Evolutionary conservation across 1,284 basidiomycete species (phyloP).

Genomic region (Wallemia ichthyophaga): DNA sequence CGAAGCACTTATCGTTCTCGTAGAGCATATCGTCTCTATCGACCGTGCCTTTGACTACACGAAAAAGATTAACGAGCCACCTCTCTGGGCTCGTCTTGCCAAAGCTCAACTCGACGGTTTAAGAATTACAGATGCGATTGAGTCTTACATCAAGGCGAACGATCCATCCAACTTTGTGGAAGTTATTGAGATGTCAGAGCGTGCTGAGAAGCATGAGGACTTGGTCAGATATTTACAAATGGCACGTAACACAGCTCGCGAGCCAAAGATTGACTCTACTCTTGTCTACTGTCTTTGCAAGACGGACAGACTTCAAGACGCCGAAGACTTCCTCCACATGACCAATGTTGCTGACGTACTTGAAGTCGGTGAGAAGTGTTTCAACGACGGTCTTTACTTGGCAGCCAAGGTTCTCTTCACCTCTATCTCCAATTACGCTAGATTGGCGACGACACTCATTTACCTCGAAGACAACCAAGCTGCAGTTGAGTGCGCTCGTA

Average conservation of each 20-base stretch:
- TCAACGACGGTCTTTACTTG: slow-evolving; percentile 92
- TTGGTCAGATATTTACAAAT: slow-evolving; percentile 93
- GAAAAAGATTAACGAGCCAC: slow-evolving; percentile 82
- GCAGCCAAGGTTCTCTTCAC: slow-evolving; percentile 84
- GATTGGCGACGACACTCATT: slow-evolving; percentile 88
- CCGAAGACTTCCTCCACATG: slow-evolving; percentile 98
- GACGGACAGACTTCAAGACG: slow-evolving; percentile 85
- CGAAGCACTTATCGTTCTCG: slow-evolving; percentile 86
- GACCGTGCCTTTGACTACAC: slow-evolving; percentile 91
- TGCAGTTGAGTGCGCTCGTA: slow-evolving; percentile 90
- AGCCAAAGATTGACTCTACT: slow-evolving; percentile 95
- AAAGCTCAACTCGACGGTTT: slow-evolving; percentile 99
- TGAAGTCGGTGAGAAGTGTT: slow-evolving; percentile 94
- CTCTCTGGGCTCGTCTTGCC: slow-evolving; percentile 85
- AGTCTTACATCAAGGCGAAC: slow-evolving; percentile 96
- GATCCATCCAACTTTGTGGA: slow-evolving; percentile 86
- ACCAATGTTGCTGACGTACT: slow-evolving; percentile 94
- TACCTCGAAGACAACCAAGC: slow-evolving; percentile 95
- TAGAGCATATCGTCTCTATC: slow-evolving; percentile 92
- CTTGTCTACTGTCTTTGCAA: slow-evolving; percentile 88
- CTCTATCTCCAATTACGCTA: slow-evolving; percentile 94
- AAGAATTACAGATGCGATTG: slow-evolving; percentile 92
- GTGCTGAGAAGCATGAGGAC: slow-evolving; percentile 92
- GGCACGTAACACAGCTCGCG: slow-evolving; percentile 91
- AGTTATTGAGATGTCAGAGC: slow-evolving; percentile 86